Base-by-base conservation (phyloP, 2,329 filamentous ascomycete species). In the Neofusicoccum parvum region DNA sequence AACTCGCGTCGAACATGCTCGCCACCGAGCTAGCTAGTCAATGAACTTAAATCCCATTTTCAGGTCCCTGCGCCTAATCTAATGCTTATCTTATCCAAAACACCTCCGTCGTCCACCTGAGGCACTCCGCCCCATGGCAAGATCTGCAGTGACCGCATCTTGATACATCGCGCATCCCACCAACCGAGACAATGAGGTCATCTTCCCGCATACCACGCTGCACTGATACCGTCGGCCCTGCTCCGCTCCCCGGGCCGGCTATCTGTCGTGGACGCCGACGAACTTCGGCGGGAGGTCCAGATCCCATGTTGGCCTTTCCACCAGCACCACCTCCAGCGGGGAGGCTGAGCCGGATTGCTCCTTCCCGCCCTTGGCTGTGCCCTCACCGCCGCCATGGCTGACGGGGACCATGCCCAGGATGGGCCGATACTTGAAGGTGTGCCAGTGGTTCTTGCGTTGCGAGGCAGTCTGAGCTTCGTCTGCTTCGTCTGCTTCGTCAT, bases 361-460 rank as follows among this genome's bases (percentile, higher is more conserved):
- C 58, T 62, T 62, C 15, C 45, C 39, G 71, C 17, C 69, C 72
- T 34, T 68, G 73, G 34, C 72, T 73, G 46, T 70, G 64, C 68
- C 85, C 77, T 49, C 82, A 81, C 41, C 87, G 84, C 43, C 88
- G 80, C 63, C 70, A 46, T 74, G 71, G 23, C 80, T 81, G 37
- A 90, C 78, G 17, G 86, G 83, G 20, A 88, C 83, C 50, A 90
- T 84, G 5, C 94, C 95, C 67, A 99, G 82, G 71, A 99, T 93
- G n/a, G 94, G 92, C 66, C 94, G 86, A 79, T 98, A 99, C 78
- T 96, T 96, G 83, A 91, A 93, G 5, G 94, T 96, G 75, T 89
- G 87, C 92, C 93, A 98, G 80, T 82, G 86, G 41, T 36, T 54
- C 54, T 62, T 58, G 46, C 56, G 67, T 37, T 46, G 62, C 78